These are phyloP conservation scores for Cystobasidium sp. DNA, from an alignment of 1,284 basidiomycete genomes.

Conservation along the genomic window DNA sequence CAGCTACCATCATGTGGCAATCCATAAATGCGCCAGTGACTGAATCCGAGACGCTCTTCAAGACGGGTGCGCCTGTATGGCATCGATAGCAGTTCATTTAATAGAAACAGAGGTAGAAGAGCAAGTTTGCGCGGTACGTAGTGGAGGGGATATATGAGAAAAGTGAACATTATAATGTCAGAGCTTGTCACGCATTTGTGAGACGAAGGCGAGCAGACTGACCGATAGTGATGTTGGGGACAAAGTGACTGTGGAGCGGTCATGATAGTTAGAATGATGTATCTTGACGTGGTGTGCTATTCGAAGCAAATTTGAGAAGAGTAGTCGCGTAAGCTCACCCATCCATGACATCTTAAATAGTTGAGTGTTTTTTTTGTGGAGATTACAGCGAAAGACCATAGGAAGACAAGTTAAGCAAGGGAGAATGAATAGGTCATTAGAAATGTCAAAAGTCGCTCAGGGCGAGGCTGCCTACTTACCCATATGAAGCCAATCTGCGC, in stretches of 20 bases:
- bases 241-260: slow-evolving; percentile 75
- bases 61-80: slow-evolving; percentile 78
- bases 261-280: slow-evolving; percentile 7
- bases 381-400: not conserved
- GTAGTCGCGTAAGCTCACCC: slow-evolving; percentile 64
- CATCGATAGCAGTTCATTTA: not conserved
- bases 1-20: slow-evolving; percentile 99
- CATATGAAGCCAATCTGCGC: slow-evolving; percentile 97
- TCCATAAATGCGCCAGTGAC: slow-evolving; percentile 98
- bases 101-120: slow-evolving; percentile 44
- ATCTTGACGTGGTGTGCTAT: not conserved
- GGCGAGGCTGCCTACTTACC: slow-evolving; percentile 62
- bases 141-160: not conserved
- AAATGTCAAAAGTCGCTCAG: not conserved
- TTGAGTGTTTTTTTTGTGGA: slow-evolving; percentile 8
- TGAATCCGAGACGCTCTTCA: slow-evolving; percentile 83
- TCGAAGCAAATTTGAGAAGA: not conserved
- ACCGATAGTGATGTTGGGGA: slow-evolving; percentile 98
- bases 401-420: not conserved
- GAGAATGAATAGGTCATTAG: slow-evolving; percentile 47
- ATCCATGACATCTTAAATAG: slow-evolving; percentile 84
- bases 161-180: not conserved
- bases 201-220: slow-evolving; percentile 27
- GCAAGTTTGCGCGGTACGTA: not conserved
- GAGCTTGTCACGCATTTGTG: not conserved